Base-by-base conservation (phyloP, 2,329 filamentous ascomycete species). In the Aureobasidium uvarum region DNA sequence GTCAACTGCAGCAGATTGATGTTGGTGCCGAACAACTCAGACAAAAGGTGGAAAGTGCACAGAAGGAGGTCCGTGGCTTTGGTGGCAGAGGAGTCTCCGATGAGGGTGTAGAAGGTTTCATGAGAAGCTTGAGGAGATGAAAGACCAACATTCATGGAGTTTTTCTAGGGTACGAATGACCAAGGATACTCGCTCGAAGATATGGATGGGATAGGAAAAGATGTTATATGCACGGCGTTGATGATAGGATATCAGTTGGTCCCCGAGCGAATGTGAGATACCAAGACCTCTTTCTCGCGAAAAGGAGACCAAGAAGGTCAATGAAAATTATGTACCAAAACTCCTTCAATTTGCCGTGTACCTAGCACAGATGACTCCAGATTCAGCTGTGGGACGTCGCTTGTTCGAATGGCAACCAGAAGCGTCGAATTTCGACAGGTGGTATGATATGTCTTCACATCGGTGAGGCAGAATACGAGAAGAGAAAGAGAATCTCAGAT, bases 1-100 rank as follows among this genome's bases (percentile, higher is more conserved):
- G 88, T 41, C 93, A 97, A 77, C 83, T 99, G 67, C 94, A 97
- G 78, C 90, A 90, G 80, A 98, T 99, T 76, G 94, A 98, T 74
- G 86, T 88, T 69, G 93, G 94, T 69, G 90, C 94, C 41, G 85
- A 88, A 18, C 85, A 88, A 38, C 82, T 98, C 62, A 90, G 96
- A 76, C 84, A 87, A 67, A 96, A 96, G 83, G 91, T 98, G 60
- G 79, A 82, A 6, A 86, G 88, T 36, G 91, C 93, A 28, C 92
- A 96, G 75, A 93, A 93, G 78, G 86, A 91, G 41, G 87, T 86
- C 72, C 87, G 86, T 68, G 76, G 78, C 14, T 74, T 86, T 51
- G 81, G 83, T 69, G 84, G 84, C 14, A 77, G 75, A 69, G 76
- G 80, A 69, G 76, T 80, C 10, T 71, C 69, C 11, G 89, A 83